phyloP scores from a whole-genome alignment of 2,329 filamentous ascomycete species.

The Ascomycota sp. region DNA sequence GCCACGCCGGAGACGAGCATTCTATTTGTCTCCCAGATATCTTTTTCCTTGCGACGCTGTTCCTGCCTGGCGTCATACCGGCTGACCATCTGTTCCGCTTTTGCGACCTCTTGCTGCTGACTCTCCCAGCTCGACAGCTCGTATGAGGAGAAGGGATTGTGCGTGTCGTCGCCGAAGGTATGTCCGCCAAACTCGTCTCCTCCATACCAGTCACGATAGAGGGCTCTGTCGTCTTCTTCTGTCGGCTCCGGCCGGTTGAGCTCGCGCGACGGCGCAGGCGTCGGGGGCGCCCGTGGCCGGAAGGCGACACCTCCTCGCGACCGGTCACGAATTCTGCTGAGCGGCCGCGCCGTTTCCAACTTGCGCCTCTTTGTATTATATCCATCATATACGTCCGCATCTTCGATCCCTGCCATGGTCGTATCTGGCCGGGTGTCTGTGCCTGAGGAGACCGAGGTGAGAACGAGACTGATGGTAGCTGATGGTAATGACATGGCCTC shows the following conservation, averaged over 20 bases:
- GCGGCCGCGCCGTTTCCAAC: constrained; percentile 12
- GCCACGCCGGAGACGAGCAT: constrained; percentile 95
- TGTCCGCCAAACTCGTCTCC: constrained; percentile 68
- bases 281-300: constrained; percentile 17
- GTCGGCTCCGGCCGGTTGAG: constrained; percentile 36
- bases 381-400: constrained; percentile 9
- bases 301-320: constrained; percentile 13
- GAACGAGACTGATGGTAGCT: too few relatives aligned
- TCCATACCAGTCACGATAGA: constrained; percentile 86
- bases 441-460: neutral
- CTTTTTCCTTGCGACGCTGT: constrained; percentile 82
- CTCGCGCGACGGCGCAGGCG: constrained; percentile 16
- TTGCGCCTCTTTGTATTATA: constrained; percentile 19
- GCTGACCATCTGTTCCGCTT: constrained; percentile 62
- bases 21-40: constrained; percentile 96
- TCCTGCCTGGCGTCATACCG: constrained; percentile 48
- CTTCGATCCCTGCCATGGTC: constrained; percentile 10
- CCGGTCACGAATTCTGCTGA: constrained; percentile 11
- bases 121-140: constrained; percentile 54
- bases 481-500: too few relatives aligned
- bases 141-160: constrained; percentile 72
- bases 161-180: constrained; percentile 75
- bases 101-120: constrained; percentile 56
- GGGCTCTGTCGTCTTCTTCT: constrained; percentile 49
- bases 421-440: neutral